Conservation (phyloP, 202 grass and related monocot species). For the Zoysia matrella region DNA sequence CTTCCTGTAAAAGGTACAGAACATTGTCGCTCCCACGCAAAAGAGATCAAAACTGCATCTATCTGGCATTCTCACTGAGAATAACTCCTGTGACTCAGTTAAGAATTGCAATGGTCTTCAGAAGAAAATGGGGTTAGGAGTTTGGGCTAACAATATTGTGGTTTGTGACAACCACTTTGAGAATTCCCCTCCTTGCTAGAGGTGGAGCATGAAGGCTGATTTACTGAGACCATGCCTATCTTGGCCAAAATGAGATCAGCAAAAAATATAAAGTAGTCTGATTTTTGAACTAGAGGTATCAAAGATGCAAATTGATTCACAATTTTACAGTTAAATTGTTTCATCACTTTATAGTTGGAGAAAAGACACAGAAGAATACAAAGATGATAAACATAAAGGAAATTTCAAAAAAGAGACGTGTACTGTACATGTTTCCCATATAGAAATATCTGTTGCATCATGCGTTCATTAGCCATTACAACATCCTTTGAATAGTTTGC, state of each 20-base stretch:
- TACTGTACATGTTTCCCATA: constrained; percentile 3
- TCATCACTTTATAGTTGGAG: constrained; percentile 31
- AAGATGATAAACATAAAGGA: constrained; percentile 28
- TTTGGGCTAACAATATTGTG: too few relatives aligned
- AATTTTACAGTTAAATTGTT: constrained; percentile 24
- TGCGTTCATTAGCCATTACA: constrained; percentile 37
- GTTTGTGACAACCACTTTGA: too few relatives aligned
- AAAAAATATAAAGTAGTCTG: too few relatives aligned
- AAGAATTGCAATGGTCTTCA: background rate
- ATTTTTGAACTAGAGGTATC: too few relatives aligned
- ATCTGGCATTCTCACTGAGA: constrained; percentile 47
- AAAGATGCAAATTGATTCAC: too few relatives aligned
- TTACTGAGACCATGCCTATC: too few relatives aligned
- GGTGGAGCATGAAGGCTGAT: too few relatives aligned
- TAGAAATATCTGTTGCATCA: constrained; percentile 45
- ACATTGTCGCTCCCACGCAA: constrained; percentile 43
- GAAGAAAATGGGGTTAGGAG: constrained; percentile 33
- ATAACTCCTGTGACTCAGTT: constrained; percentile 50
- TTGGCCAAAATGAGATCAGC: too few relatives aligned
- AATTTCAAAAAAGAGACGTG: constrained; percentile 24
- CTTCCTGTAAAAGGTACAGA: constrained; percentile 43
- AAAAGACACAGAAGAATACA: constrained; percentile 34
- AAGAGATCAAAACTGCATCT: constrained; percentile 60
- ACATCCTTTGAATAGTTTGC: constrained; percentile 36
- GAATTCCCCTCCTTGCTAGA: too few relatives aligned